Conservation (phyloP, 75 land plant species). For the Cryptomeria japonica region DNA sequence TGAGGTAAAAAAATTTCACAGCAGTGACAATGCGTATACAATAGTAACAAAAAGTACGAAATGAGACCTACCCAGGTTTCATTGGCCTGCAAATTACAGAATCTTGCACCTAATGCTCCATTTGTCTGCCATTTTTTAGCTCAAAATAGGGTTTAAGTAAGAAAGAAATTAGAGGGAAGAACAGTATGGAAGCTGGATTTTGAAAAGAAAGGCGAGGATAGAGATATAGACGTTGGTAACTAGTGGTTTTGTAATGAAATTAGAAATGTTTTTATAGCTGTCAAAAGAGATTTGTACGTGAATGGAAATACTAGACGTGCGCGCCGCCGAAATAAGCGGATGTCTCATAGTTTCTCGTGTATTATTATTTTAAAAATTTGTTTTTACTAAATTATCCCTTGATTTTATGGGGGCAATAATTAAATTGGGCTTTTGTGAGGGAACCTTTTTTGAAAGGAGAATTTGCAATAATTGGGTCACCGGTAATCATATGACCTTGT, state of each 20-base stretch:
- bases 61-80: not conserved
- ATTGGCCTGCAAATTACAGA: not conserved
- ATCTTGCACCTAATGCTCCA: not conserved
- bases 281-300: not conserved
- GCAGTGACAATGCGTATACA: not conserved
- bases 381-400: not conserved
- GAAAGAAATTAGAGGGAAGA: not conserved
- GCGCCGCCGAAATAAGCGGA: not conserved
- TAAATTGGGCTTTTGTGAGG: not conserved
- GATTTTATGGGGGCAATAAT: too few species aligned
- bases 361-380: not conserved
- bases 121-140: not conserved
- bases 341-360: not conserved
- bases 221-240: not conserved
- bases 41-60: not conserved
- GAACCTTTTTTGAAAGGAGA: not conserved
- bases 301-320: not conserved
- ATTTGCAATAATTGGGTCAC: too few species aligned
- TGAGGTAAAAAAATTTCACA: not conserved
- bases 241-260: not conserved
- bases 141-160: not conserved
- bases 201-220: not conserved
- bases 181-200: not conserved
- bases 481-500: too few species aligned
- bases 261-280: not conserved